Evolutionary conservation across 345 rosid species (phyloP).

Genomic region (Arabidopsis suecica): DNA sequence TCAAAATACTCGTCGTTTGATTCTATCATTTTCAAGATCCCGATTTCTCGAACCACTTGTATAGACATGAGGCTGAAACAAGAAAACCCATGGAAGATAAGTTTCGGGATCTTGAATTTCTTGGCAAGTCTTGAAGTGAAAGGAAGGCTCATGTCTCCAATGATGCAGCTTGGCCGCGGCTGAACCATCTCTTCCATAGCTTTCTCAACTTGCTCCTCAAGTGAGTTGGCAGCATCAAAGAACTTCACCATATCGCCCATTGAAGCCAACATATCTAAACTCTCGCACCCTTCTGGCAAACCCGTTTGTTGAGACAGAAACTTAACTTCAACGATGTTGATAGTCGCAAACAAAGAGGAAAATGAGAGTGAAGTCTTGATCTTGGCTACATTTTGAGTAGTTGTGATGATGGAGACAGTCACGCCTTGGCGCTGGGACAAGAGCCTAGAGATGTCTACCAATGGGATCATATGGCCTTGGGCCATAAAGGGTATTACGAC

Average conservation of each 20-base stretch:
- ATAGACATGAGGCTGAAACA: conserved; percentile 48
- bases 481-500: conserved; percentile 53
- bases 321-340: conserved; percentile 38
- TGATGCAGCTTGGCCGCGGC: conserved; percentile 53
- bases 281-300: conserved; percentile 53
- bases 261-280: conserved; percentile 44
- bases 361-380: conserved; percentile 39
- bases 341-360: conserved; percentile 22
- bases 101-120: conserved; percentile 52
- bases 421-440: conserved; percentile 47
- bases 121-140: conserved; percentile 48
- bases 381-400: conserved; percentile 42
- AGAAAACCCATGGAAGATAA: conserved; percentile 51
- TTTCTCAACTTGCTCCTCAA: conserved; percentile 41
- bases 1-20: conserved; percentile 30
- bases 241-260: conserved; percentile 29
- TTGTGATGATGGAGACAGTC: conserved; percentile 47
- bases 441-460: conserved; percentile 52
- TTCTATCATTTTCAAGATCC: conserved; percentile 32
- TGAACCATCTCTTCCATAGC: conserved; percentile 40
- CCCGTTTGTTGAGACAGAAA: conserved; percentile 45
- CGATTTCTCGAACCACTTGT: conserved; percentile 29
- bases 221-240: conserved; percentile 37
- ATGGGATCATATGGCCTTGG: conserved; percentile 58
- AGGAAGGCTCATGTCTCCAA: conserved; percentile 49